Base-by-base conservation (phyloP, 768 basidiomycete species). In the Suillus cothurnatus region DNA sequence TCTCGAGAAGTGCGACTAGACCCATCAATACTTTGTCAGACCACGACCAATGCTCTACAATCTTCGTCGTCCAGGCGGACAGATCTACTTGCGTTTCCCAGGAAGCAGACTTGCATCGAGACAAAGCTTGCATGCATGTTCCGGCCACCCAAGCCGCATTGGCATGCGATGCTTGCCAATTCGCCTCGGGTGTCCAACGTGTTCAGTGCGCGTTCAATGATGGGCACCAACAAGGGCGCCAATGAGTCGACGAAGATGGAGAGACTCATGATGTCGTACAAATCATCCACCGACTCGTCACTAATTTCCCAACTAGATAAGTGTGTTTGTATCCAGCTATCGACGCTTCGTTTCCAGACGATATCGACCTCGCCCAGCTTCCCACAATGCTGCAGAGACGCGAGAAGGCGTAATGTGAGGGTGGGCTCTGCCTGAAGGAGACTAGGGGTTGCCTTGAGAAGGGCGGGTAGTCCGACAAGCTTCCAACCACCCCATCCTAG, bases 401-500 rank as follows among this genome's bases (percentile, higher is more conserved):
- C 84, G 19, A 90, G 75, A 63, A 91, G 78, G 23, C 79, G 80
- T 14, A 89, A 65, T 0, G 85, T 76, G 50, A 71, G 67, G 45
- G 71, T 71, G 5, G 84, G 80, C n/a, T 86, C 79, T 7, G 69
- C 65, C 32, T 85, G 78, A 17, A 88, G 70, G 26, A 88, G 70
- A 56, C 79, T 80, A 4, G 80, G 76, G 2, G 84, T 85, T 36
- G 79, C 77, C 68, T 85, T 86, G 17, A 87, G 69, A n/a, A 92
- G 71, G 15, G 81, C 74, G 2, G 91, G 89, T 2, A 89, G 72
- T 17, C 84, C 90, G 12, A 93, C 74, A 38, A 86, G 78, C 72
- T 87, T 91, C 91, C 91, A 94, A 3, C 91, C 93, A 23, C 86
- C 86, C 90, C 92, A 94, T 0, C 81, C 81, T 6, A 88, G 75